Evolutionary conservation across 306 rosid species (phyloP).

Genomic region (Geum urbanum): DNA sequence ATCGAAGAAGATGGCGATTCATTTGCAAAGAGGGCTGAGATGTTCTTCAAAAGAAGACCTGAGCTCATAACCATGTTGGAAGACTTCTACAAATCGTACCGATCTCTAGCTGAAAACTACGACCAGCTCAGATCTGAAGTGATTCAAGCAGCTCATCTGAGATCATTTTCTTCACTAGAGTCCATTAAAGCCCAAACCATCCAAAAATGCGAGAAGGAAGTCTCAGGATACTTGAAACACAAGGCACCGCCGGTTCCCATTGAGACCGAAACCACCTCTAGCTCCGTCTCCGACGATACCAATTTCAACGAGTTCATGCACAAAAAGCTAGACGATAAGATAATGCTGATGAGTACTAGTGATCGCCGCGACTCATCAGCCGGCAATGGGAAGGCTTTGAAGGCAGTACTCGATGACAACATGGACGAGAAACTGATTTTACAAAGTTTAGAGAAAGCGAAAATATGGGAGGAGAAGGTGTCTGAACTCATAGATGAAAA

Average conservation of each 20-base stretch:
- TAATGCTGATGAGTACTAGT: background rate
- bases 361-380: background rate
- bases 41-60: slow-evolving; percentile 30
- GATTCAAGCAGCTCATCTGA: slow-evolving; percentile 7
- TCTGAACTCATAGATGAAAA: slow-evolving; percentile 21
- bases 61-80: slow-evolving; percentile 28
- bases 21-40: slow-evolving; percentile 33
- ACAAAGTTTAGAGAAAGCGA: background rate
- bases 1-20: slow-evolving; percentile 40
- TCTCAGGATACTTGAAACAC: slow-evolving; percentile 3
- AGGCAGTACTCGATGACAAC: background rate
- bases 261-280: background rate
- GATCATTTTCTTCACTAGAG: slow-evolving; percentile 6
- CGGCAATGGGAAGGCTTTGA: background rate
- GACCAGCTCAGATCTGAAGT: slow-evolving; percentile 17
- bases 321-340: background rate
- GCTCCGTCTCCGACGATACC: background rate
- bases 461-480: slow-evolving; percentile 19
- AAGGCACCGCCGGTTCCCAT: background rate
- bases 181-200: slow-evolving; percentile 11
- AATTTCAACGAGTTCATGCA: background rate
- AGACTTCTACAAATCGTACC: slow-evolving; percentile 31
- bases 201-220: slow-evolving; percentile 11
- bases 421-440: background rate
- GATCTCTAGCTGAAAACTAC: slow-evolving; percentile 26